phyloP scores from a whole-genome alignment of 345 rosid genomes.

The Arabis hirsuta region DNA sequence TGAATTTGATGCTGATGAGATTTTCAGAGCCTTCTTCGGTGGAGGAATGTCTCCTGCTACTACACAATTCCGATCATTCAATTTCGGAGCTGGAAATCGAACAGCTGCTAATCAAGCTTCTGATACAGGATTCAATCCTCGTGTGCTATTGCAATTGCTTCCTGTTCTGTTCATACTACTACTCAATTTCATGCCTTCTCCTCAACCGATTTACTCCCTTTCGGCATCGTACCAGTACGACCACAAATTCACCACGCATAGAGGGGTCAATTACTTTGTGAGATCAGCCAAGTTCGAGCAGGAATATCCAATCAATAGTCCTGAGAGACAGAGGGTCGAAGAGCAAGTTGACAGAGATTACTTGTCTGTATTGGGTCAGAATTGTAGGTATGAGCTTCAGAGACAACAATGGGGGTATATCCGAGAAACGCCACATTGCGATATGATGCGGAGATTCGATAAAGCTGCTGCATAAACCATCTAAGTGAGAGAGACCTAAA shows the following conservation, averaged over 20 bases:
- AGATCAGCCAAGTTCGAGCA: conserved; percentile 76
- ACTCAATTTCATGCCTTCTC: conserved; percentile 75
- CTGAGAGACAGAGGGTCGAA: conserved; percentile 61
- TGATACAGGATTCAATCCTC: conserved; percentile 59
- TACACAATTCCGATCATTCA: conserved; percentile 70
- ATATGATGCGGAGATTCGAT: conserved; percentile 68
- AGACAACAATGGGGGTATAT: conserved; percentile 88
- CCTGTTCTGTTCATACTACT: conserved; percentile 78
- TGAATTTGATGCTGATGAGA: conserved; percentile 92
- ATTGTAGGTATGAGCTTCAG: conserved; percentile 85
- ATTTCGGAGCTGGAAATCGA: conserved; percentile 67
- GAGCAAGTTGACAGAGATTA: conserved; percentile 80
- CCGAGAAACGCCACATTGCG: conserved; percentile 84
- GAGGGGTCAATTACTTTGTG: conserved; percentile 81
- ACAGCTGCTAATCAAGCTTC: conserved; percentile 51
- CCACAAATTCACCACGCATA: conserved; percentile 66
- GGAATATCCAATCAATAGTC: conserved; percentile 62
- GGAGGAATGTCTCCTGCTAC: conserved; percentile 80
- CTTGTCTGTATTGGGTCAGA: conserved; percentile 61
- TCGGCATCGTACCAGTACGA: conserved; percentile 75
- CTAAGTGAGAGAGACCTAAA: conserved; percentile 6
- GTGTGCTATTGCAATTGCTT: conserved; percentile 70
- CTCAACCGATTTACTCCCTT: conserved; percentile 70
- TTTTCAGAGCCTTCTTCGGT: conserved; percentile 90
- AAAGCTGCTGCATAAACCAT: conserved; percentile 43